Evolutionary conservation across 139 green algal genomes (phyloP).

Genomic region (Spirogloea muscicola): DNA sequence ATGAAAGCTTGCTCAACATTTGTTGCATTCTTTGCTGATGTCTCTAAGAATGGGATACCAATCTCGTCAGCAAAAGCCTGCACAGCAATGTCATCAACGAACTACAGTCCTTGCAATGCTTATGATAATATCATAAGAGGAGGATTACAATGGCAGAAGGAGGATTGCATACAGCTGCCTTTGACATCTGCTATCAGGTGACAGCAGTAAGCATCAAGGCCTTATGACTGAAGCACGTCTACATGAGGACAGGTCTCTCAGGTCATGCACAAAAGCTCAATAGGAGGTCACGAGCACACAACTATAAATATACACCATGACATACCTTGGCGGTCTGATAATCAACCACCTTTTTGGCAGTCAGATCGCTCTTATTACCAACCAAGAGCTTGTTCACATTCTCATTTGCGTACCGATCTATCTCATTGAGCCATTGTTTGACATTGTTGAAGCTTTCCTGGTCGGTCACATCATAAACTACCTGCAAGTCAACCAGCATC

Average conservation of each 20-base stretch:
- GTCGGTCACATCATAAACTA: slow-evolving; percentile 99
- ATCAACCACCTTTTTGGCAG: slow-evolving; percentile 91
- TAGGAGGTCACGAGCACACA: too few species aligned
- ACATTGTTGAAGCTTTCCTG: slow-evolving; percentile 98
- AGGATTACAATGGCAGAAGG: too few species aligned
- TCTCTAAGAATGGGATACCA: slow-evolving; percentile 98
- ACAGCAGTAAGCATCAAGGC: too few species aligned
- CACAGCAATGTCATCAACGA: too few species aligned
- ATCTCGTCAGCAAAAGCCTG: slow-evolving; percentile 95
- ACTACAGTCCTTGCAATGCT: too few species aligned
- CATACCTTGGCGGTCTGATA: slow-evolving; percentile 85
- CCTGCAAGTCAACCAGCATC: slow-evolving; percentile 6
- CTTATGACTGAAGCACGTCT: too few species aligned
- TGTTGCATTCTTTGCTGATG: slow-evolving; percentile 93
- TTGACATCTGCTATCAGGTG: too few species aligned
- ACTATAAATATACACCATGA: too few species aligned
- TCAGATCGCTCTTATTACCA: slow-evolving; percentile 97
- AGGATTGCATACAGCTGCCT: too few species aligned
- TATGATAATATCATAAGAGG: too few species aligned
- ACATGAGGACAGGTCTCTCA: too few species aligned
- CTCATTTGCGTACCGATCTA: slow-evolving; percentile 96
- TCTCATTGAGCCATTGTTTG: slow-evolving; percentile 98
- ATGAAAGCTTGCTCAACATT: slow-evolving; percentile 99
- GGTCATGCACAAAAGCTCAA: too few species aligned
- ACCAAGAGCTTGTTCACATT: slow-evolving; percentile 99